These are phyloP conservation scores for Knoxdaviesia proteae DNA, from an alignment of 2,329 filamentous ascomycete species.

Conservation along the genomic window DNA sequence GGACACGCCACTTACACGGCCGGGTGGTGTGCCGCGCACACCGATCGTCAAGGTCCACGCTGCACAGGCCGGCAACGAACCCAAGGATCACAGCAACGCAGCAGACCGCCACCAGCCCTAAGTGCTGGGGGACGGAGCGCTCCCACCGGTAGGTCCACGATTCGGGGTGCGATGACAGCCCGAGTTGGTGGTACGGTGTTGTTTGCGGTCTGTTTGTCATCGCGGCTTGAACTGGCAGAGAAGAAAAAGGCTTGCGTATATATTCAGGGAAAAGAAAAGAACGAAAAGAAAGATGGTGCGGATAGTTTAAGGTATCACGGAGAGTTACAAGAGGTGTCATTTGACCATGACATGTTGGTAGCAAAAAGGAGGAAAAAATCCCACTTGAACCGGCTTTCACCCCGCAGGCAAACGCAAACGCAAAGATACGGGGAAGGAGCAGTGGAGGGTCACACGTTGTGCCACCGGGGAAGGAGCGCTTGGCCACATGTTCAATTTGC, in stretches of 20 bases:
- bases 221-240: not conserved
- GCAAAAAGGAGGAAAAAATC: not conserved
- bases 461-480: not conserved
- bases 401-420: not conserved
- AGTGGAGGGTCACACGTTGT: not conserved
- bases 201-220: not conserved
- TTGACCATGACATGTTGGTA: not conserved
- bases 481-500: not conserved
- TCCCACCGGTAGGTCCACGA: not conserved
- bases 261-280: not conserved
- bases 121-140: not conserved
- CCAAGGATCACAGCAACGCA: conserved; percentile 6
- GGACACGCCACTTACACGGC: conserved; percentile 13
- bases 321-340: not conserved
- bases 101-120: conserved; percentile 1
- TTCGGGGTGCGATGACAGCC: conserved; percentile 4
- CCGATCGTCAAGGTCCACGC: conserved; percentile 6
- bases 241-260: not conserved
- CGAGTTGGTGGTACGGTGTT: not conserved
- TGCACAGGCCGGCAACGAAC: conserved; percentile 4
- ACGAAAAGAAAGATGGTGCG: not conserved
- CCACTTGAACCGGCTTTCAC: not conserved
- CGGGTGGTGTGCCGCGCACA: conserved; percentile 14
- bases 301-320: not conserved
- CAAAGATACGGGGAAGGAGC: not conserved